Evolutionary conservation across 306 rosid species (phyloP), one percentile per base, ranked within the genome.

Genomic region (Cucumis melo): DNA sequence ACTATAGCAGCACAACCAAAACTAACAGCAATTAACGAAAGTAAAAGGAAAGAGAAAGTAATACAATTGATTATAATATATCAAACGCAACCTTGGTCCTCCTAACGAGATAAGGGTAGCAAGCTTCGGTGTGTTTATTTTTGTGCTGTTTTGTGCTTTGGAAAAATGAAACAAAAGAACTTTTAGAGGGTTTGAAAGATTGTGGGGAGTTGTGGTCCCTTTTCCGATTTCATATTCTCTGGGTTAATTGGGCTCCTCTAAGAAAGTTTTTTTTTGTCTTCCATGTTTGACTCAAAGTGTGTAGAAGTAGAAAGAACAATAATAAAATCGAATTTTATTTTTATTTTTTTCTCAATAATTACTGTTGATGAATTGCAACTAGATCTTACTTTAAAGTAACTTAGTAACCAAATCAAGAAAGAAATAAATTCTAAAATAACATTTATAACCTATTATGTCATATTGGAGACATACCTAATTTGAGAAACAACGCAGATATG

Each of bases 401-500:
- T 73, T 16, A 13, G 67, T 46, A 56, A 57, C 77, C 63, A 73
- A 21, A 58, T n/a, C 29, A 57, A 7, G 12, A n/a, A 56, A 36
- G 53, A 58, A 29, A 75, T 21, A 16, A 23, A 21, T 56, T 34
- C 27, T 36, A 14, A 38, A 29, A 67, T 65, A 50, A 60, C 32
- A 79, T 46, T 3, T 42, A 12, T 64, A 57, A 75, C 32, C 50
- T 27, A 38, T 65, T 17, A 48, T 78, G 38, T 55, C 66, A 60
- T 48, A 19, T 41, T 53, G 32, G 75, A 65, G 73, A 65, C 88
- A 16, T 83, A 94, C 98, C 95, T 15, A 94, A 89, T 83, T 87
- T 88, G 44, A 89, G 85, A 82, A 91, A 90, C 80, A 94, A 76
- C 80, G 88, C 85, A 78, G 97, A 87, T 76, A 89, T 84, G 77